Conservation (phyloP, 140 eudicot species). For the Flaveria floridana region DNA sequence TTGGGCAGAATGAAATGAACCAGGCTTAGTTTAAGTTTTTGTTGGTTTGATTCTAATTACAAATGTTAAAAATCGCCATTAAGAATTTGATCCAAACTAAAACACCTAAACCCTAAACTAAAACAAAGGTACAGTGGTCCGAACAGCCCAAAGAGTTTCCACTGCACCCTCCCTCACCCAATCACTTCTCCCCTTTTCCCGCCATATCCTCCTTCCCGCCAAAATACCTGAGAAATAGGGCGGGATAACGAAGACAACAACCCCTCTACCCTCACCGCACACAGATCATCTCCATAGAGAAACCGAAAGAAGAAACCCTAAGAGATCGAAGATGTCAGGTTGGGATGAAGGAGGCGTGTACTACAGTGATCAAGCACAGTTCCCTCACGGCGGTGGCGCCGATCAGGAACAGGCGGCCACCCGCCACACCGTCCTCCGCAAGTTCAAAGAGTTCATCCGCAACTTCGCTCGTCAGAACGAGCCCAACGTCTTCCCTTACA, state of each 20-base stretch:
- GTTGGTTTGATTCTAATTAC: too few relatives aligned
- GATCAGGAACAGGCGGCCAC: conserved; percentile 48
- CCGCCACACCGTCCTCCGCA: conserved; percentile 78
- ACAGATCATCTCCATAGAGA: conserved; percentile 6
- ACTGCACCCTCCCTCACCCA: conserved; percentile 20
- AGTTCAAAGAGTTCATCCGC: conserved; percentile 85
- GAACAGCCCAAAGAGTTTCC: neutral
- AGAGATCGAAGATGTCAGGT: conserved; percentile 62
- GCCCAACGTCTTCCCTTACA: conserved; percentile 77
- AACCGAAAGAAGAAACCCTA: neutral
- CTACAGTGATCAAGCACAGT: conserved; percentile 99
- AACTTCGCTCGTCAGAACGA: conserved; percentile 64
- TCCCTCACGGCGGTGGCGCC: conserved; percentile 59
- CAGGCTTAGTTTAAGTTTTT: too few relatives aligned
- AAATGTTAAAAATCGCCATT: too few relatives aligned
- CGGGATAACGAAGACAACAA: conserved; percentile 4
- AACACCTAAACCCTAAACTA: neutral
- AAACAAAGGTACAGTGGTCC: conserved; percentile 20
- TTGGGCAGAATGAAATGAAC: too few relatives aligned
- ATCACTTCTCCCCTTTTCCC: conserved; percentile 42
- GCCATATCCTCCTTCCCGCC: conserved; percentile 65
- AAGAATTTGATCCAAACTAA: too few relatives aligned
- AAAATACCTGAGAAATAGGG: conserved; percentile 39
- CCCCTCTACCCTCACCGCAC: neutral
- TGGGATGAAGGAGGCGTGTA: conserved; percentile 93